phyloP scores from a whole-genome alignment of 2,329 filamentous ascomycete genomes.

The Blastomyces silverae region DNA sequence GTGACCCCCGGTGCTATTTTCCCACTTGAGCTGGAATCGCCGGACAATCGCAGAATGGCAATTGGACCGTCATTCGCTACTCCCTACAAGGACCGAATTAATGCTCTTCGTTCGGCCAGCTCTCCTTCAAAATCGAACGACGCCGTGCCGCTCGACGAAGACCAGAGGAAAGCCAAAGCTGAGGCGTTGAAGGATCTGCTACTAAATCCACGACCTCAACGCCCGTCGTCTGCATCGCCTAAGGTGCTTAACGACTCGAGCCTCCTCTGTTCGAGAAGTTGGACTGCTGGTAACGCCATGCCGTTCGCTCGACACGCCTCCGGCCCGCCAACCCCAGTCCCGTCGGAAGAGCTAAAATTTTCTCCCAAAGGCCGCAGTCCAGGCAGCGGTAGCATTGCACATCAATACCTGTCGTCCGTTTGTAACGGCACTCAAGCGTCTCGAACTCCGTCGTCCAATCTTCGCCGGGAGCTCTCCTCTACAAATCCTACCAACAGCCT shows the following conservation, averaged over 20 bases:
- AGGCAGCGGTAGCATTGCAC: conserved; percentile 20
- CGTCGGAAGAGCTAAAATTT: conserved; percentile 18
- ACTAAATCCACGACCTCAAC: conserved; percentile 38
- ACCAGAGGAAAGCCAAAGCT: conserved; percentile 39
- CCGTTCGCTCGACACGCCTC: conserved; percentile 21
- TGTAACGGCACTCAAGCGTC: conserved; percentile 23
- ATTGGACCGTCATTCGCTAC: conserved; percentile 64
- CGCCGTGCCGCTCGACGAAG: conserved; percentile 30
- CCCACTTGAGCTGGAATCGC: conserved; percentile 60
- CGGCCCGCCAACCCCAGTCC: conserved; percentile 29
- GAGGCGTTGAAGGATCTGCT: conserved; percentile 43
- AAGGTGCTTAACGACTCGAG: conserved; percentile 23
- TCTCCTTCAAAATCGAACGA: conserved; percentile 28
- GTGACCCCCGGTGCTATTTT: conserved; percentile 54
- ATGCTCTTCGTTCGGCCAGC: conserved; percentile 37
- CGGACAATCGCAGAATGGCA: conserved; percentile 43
- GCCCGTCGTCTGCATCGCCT: conserved; percentile 31
- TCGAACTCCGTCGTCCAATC: conserved; percentile 29
- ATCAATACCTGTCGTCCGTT: conserved; percentile 25
- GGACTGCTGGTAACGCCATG: conserved; percentile 4
- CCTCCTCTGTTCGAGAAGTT: conserved; percentile 18
- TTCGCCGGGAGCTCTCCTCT: conserved; percentile 31
- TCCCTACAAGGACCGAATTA: conserved; percentile 43
- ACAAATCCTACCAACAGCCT: conserved; percentile 21
- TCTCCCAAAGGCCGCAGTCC: conserved; percentile 19